Evolutionary conservation across 1,284 basidiomycete genomes (phyloP), one percentile per base, ranked within the genome.

Genomic region (Trametes pubescens): DNA sequence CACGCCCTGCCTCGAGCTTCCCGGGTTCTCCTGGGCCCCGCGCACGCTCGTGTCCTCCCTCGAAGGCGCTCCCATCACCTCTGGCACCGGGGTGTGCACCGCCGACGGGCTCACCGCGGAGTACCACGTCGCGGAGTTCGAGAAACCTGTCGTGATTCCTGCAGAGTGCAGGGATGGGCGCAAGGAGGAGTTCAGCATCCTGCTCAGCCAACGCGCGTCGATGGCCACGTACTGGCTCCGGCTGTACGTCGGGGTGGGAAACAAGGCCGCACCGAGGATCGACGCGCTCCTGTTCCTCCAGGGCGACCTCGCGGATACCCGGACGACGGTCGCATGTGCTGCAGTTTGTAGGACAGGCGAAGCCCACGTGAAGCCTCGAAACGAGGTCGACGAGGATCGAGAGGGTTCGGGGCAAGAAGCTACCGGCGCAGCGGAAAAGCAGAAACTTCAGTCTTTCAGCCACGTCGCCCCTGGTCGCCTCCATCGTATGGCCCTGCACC

Each of bases 21-120:
- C 52, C 10, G 38, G 38, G 8, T 61, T 56, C 38, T 8, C 53
- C 10, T 61, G 59, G 59, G 52, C 59, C 0, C 59, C 59, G 9
- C 53, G 59, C 18, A 48, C 51, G 22, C 47, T 61, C 24, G 37
- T 48, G 16, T 22, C 52, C 16, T n/a, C 34, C 44, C 51, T 35
- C 9, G 46, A 40, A 26, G 52, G 52, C 24, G 52, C 35, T 14
- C 26, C 22, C 22, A 24, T 40, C 37, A 22, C 26, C 1, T 54
- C 22, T 11, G 53, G 49, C 24, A 43, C 29, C 9, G 60, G 43
- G 3, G n/a, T 21, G 13, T 62, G 60, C 43, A 62, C 60, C 8
- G 38, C 37, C 40, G 54, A 62, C 21, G 60, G 60, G 4, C 54
- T 62, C 21, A 14, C 29, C 16, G 47, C 47, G 14, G 38, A 44